Evolutionary conservation across 176 grass and related monocot species (phyloP), one percentile per base, ranked within the genome.

Genomic region (Musa schizocarpa): DNA sequence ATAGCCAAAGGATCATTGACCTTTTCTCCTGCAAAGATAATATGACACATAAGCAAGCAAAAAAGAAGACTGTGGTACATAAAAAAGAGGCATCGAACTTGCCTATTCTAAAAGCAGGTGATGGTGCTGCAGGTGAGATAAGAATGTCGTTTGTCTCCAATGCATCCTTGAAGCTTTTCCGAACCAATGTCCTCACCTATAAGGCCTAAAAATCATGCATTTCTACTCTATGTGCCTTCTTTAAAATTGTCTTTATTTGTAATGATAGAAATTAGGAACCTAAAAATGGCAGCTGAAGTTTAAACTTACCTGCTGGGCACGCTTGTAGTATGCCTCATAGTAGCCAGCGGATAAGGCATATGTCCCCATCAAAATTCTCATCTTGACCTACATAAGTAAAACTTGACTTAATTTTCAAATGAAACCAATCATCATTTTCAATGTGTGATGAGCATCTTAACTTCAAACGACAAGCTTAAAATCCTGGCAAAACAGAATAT

Each of bases 361-460:
- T 57, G 94, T 93, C 81, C 94, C 94, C 94, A 93, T 98, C 82
- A 98, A 89, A 83, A 98, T 98, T 93, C 94, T 98, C 94, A 93
- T 87, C 86, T 93, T 98, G 48, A 91, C 94, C 90, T 98, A 76
- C 71, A 91, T 69, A 91, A 48, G 64, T 63, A 49, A 54, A 58
- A 14, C 62, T 70, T 74, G 50, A 68, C 68, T 58, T 74, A n/a
- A 70, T 53, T 76, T 81, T 26, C n/a, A 85, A 51, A 49, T 23
- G 56, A 76, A 83, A 63, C 16, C 68, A 71, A 65, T 13, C 21
- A 21, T 65, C 13, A 75, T 34, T 55, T 34, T 49, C 54, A 55
- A 11, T 58, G 6, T 75, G 49, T 48, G 26, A 59, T 66, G 65
- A 43, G 25, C 10, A 22, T 58, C 53, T 43, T 22, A 55, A 58